Evolutionary conservation across 2,329 filamentous ascomycete genomes (phyloP).

Genomic region (Fusarium pseudoanthophilum): DNA sequence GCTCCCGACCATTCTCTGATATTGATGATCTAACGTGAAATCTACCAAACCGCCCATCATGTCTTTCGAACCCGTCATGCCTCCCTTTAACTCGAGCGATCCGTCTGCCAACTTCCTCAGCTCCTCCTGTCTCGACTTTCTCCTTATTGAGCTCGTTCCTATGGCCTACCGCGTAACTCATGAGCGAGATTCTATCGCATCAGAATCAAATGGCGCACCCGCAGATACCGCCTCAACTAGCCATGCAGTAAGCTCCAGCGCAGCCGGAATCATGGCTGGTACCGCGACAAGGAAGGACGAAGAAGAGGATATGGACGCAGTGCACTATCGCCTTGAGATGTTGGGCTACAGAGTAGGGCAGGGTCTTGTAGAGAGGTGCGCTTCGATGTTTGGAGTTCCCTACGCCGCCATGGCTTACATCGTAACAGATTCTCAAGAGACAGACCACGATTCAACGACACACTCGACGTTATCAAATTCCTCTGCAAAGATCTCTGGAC

Average conservation of each 20-base stretch:
- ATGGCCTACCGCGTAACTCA: slow-evolving; percentile 88
- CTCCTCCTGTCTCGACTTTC: slow-evolving; percentile 89
- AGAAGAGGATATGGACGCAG: slow-evolving; percentile 85
- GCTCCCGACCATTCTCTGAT: background rate
- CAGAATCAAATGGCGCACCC: slow-evolving; percentile 42
- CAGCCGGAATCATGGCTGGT: slow-evolving; percentile 39
- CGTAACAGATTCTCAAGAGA: slow-evolving; percentile 81
- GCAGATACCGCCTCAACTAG: slow-evolving; percentile 37
- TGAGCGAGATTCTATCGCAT: slow-evolving; percentile 69
- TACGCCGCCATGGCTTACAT: slow-evolving; percentile 20
- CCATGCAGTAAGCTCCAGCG: slow-evolving; percentile 41
- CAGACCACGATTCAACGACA: slow-evolving; percentile 88
- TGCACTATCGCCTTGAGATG: slow-evolving; percentile 84
- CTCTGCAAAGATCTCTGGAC: slow-evolving; percentile 98
- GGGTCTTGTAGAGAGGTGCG: slow-evolving; percentile 87
- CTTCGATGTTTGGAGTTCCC: background rate
- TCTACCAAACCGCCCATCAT: slow-evolving; percentile 55
- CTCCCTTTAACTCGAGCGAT: slow-evolving; percentile 77
- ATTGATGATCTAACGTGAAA: background rate
- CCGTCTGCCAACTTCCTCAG: slow-evolving; percentile 80
- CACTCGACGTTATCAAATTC: slow-evolving; percentile 97
- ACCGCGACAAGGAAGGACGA: slow-evolving; percentile 63
- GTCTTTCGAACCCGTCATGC: slow-evolving; percentile 78
- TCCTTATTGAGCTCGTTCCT: slow-evolving; percentile 96
- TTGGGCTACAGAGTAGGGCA: slow-evolving; percentile 93